Percentiles rank a stretch among this genome's conserved stretches.
These are phyloP conservation scores for Perkinsus marinus DNA, from an alignment of 169 alveolate genomes.

Conservation along the genomic window DNA sequence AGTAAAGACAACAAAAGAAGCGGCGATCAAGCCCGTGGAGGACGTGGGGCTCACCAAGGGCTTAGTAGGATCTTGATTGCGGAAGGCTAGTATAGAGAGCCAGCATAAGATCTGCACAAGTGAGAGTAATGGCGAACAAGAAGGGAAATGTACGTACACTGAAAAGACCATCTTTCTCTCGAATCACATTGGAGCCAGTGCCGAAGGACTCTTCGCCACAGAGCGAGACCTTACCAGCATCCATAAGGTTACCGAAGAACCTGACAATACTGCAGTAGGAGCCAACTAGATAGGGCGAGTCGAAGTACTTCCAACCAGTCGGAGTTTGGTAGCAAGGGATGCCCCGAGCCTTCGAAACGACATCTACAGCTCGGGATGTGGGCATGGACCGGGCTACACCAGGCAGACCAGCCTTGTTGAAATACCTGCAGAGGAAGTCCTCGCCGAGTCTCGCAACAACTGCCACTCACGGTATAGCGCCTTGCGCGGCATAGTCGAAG, in stretches of 20 bases:
- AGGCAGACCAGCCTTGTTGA: slow-evolving; percentile 45
- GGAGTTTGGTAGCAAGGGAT: slow-evolving; percentile 78
- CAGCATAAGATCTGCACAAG: slow-evolving; percentile 50
- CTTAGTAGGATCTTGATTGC: slow-evolving; percentile 46
- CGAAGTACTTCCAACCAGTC: slow-evolving; percentile 92
- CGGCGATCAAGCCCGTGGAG: background rate
- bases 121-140: background rate
- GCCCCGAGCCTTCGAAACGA: slow-evolving; percentile 74
- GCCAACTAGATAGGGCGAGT: too few species aligned
- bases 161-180: slow-evolving; percentile 94
- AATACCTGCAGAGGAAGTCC: background rate
- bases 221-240: slow-evolving; percentile 66
- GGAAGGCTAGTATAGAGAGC: slow-evolving; percentile 76
- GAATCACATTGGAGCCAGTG: slow-evolving; percentile 77
- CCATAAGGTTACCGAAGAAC: slow-evolving; percentile 89
- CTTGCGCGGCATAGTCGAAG: slow-evolving; percentile 59
- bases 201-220: slow-evolving; percentile 94
- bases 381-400: slow-evolving; percentile 94
- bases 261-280: background rate
- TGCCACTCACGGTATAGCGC: background rate
- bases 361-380: slow-evolving; percentile 79
- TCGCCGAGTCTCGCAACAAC: too few species aligned
- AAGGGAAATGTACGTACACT: slow-evolving; percentile 45
- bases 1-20: background rate
- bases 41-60: background rate